Percentiles rank a stretch among this genome's conserved stretches.
Evolutionary conservation across 176 grass and related monocot genomes (phyloP).

Genomic region (Cymbopogon citratus): DNA sequence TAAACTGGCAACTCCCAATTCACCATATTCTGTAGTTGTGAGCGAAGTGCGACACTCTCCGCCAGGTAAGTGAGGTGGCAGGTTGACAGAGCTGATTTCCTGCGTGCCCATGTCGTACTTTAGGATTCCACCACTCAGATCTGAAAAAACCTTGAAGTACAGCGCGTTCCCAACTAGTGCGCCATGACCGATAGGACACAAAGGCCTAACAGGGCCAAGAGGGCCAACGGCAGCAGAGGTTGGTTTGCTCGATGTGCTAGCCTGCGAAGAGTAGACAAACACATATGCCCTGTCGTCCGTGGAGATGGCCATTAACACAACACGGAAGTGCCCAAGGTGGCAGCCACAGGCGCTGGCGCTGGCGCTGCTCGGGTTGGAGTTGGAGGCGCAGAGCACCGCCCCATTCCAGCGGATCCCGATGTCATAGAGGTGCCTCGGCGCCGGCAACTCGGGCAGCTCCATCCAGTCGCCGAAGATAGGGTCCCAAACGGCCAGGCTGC

Average conservation of each 20-base stretch:
- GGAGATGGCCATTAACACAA: not conserved
- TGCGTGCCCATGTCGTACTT: not conserved
- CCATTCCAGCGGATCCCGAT: no score
- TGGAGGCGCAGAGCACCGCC: no score
- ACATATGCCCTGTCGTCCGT: accelerated
- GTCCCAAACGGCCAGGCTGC: not conserved
- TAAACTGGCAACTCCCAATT: no score
- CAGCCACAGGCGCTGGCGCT: not conserved
- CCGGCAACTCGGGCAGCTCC: not conserved
- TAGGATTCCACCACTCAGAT: not conserved
- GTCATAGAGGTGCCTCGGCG: no score
- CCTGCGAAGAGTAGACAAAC: not conserved
- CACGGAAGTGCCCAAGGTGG: not conserved
- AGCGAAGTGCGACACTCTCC: not conserved
- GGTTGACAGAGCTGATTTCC: not conserved
- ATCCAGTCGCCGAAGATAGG: not conserved
- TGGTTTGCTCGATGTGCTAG: not conserved
- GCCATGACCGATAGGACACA: no score
- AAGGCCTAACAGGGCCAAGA: no score
- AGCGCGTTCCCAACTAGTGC: not conserved
- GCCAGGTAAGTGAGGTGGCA: not conserved
- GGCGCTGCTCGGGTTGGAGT: not conserved
- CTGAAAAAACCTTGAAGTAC: not conserved
- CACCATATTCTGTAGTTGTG: no score
- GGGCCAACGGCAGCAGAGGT: no score